These are phyloP conservation scores for Pleurotus ostreatus DNA, from an alignment of 768 basidiomycete species.

Conservation along the genomic window DNA sequence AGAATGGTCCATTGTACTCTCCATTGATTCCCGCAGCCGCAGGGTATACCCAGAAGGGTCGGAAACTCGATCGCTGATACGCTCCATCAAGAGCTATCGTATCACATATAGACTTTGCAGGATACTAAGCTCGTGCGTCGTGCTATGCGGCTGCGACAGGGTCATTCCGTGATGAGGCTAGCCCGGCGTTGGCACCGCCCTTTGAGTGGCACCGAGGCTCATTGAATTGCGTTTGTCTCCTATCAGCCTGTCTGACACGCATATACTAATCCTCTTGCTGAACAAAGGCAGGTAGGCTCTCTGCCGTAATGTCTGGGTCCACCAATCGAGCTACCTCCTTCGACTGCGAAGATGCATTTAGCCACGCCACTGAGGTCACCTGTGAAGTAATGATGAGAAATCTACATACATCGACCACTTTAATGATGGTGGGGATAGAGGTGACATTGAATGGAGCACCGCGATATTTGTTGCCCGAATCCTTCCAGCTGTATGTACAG, in stretches of 20 bases:
- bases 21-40: no score
- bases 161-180: no score
- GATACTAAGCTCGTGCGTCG: no score
- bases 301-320: slow-evolving; percentile 31
- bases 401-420: slow-evolving; percentile 47
- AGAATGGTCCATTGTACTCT: no score
- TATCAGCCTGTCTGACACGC: background rate
- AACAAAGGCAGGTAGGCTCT: slow-evolving; percentile 26
- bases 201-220: background rate
- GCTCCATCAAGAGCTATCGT: no score
- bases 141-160: no score
- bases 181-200: no score
- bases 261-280: slow-evolving; percentile 8
- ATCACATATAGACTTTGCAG: no score
- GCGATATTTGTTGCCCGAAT: slow-evolving; percentile 52
- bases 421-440: slow-evolving; percentile 65
- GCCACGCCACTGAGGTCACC: background rate
- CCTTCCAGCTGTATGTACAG: slow-evolving; percentile 59
- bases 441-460: slow-evolving; percentile 57
- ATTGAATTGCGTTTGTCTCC: background rate
- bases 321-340: slow-evolving; percentile 38
- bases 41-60: no score
- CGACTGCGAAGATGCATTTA: slow-evolving; percentile 21
- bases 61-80: no score
- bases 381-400: background rate